These are phyloP conservation scores for Cucumis melo DNA, from an alignment of 306 rosid genomes.

Conservation along the genomic window DNA sequence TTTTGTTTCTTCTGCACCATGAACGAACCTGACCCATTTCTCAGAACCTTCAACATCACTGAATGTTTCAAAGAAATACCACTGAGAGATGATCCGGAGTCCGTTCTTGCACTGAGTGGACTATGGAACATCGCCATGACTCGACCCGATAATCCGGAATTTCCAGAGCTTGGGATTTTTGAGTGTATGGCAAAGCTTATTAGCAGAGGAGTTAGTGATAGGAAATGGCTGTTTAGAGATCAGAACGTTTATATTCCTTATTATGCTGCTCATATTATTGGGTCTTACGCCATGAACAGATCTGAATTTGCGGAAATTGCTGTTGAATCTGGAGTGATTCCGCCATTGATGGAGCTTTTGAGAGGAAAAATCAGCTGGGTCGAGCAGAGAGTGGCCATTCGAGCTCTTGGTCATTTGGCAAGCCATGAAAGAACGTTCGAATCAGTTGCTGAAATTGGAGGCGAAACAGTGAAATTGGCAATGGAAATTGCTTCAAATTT, in stretches of 20 bases:
- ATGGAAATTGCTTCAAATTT: constrained; percentile 31
- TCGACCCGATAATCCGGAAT: constrained; percentile 41
- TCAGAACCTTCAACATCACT: constrained; percentile 21
- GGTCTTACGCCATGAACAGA: constrained; percentile 49
- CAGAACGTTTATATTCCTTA: constrained; percentile 57
- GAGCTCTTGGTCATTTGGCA: constrained; percentile 52
- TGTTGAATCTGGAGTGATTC: constrained; percentile 33
- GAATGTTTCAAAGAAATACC: constrained; percentile 40
- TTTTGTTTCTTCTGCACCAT: constrained; percentile 55
- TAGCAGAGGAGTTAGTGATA: constrained; percentile 25
- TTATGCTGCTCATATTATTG: constrained; percentile 64
- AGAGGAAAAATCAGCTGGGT: constrained; percentile 60
- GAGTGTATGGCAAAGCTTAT: constrained; percentile 50
- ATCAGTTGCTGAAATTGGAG: constrained; percentile 26
- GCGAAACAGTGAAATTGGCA: constrained; percentile 24
- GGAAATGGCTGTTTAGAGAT: constrained; percentile 32
- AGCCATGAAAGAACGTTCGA: constrained; percentile 38
- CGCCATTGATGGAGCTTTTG: constrained; percentile 36
- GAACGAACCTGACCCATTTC: constrained; percentile 32
- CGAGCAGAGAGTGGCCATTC: constrained; percentile 56
- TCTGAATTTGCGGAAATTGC: constrained; percentile 32
- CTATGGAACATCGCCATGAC: constrained; percentile 57
- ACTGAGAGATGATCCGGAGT: constrained; percentile 32
- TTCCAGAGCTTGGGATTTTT: constrained; percentile 52
- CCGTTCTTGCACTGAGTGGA: constrained; percentile 30